Evolutionary conservation across 768 basidiomycete species (phyloP).

Genomic region (Tylopilus balloui): DNA sequence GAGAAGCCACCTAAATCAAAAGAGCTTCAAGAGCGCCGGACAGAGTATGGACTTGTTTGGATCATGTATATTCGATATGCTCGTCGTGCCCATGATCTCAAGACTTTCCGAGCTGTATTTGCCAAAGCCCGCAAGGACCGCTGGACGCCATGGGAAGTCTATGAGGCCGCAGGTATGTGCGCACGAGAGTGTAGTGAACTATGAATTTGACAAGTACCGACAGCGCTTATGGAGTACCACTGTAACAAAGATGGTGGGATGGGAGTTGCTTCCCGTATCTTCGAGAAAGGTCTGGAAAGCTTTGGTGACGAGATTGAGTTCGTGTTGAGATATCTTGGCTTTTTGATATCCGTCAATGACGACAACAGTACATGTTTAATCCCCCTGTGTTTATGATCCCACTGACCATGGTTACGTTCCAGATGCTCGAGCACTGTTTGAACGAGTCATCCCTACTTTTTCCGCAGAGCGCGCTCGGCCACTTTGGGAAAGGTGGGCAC

Average conservation of each 20-base stretch:
- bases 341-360: constrained; percentile 92
- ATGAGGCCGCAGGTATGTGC: constrained; percentile 77
- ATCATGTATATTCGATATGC: constrained; percentile 94
- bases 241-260: constrained; percentile 68
- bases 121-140: constrained; percentile 72
- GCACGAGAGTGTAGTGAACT: neutral
- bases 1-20: constrained; percentile 51
- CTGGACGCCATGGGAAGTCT: constrained; percentile 87
- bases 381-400: neutral
- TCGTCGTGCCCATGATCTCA: constrained; percentile 81
- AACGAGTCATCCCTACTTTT: constrained; percentile 78
- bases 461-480: constrained; percentile 73
- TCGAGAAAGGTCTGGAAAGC: constrained; percentile 85
- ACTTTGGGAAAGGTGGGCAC: constrained; percentile 94
- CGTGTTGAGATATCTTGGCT: constrained; percentile 85
- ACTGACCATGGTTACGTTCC: constrained; percentile 4
- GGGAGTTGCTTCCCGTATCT: constrained; percentile 82
- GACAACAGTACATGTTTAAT: constrained; percentile 70
- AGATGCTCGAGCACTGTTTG: constrained; percentile 97
- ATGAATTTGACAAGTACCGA: constrained; percentile 7
- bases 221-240: constrained; percentile 95
- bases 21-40: constrained; percentile 50
- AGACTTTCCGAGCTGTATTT: constrained; percentile 73
- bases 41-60: constrained; percentile 74
- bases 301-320: constrained; percentile 83